Base-by-base conservation (phyloP, 257 asterid species). In the Osmanthus fragrans region DNA sequence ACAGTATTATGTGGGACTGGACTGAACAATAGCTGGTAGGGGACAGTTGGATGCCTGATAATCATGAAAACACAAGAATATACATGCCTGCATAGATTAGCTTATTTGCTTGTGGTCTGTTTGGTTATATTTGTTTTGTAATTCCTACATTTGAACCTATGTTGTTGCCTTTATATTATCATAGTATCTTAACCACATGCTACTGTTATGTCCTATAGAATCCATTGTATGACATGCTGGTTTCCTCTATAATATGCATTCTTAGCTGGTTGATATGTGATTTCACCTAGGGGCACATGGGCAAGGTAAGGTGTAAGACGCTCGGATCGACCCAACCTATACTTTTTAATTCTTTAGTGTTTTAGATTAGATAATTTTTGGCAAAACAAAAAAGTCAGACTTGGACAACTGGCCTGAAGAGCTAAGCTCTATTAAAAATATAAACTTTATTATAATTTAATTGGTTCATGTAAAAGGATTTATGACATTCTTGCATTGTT, bases 221-320 rank as follows among this genome's bases (percentile, higher is more conserved):
- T 42, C 49, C 15, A 8, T 12, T 7, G 49, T 42, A 45, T 19
- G 1, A 54, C 25, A n/a, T 54, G 7, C 27, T 54, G 12, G 11
- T 47, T 47, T 16, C 3, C 18, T 7, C 56, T 47, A 36, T 74
- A 74, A 75, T 63, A 75, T 7, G 42, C 42, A 19, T 37, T 8
- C 8, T 37, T 77, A 77, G 81, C 72, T 77, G 81, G 76, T 71
- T 71, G 15, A 75, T 68, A 25, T 56, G n/a, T 19, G 54, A 73
- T 40, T 70, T 71, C 65, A 77, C 63, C 27, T 36, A n/a, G 33
- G 49, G 16, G 76, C 81, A 77, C 81, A 77, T 77, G 76, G 76
- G 63, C 6, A 45, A 13, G 51, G 63, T 19, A 45, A 13, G 51
- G 51, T 1, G 56, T 16, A 15, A 47, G 6, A 3, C 19, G 56